Evolutionary conservation across 2,329 filamentous ascomycete species (phyloP).

Genomic region (Trichophyton schoenleinii): DNA sequence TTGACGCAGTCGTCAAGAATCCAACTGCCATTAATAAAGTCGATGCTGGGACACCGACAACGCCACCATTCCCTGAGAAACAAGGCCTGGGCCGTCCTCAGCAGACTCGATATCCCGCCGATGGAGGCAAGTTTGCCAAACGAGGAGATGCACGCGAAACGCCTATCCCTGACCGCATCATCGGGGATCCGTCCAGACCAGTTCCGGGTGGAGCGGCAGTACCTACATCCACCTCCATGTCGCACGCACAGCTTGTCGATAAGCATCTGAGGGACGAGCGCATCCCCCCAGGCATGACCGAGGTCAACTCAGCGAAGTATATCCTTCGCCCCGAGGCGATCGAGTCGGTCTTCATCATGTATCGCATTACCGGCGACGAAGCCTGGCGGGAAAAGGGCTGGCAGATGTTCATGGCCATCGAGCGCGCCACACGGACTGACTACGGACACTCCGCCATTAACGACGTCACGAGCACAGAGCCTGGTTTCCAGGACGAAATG

Average conservation of each 20-base stretch:
- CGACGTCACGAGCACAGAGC: constrained; percentile 37
- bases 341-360: constrained; percentile 80
- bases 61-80: background rate
- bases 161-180: constrained; percentile 1
- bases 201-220: constrained; percentile 8
- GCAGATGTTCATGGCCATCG: constrained; percentile 67
- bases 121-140: constrained; percentile 1
- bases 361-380: constrained; percentile 71
- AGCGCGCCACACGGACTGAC: constrained; percentile 52
- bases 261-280: constrained; percentile 32
- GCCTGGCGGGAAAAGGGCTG: constrained; percentile 70
- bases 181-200: background rate
- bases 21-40: background rate
- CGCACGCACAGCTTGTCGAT: constrained; percentile 30
- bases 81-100: background rate
- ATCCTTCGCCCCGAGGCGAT: constrained; percentile 62
- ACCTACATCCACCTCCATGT: constrained; percentile 18
- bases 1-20: constrained; percentile 10
- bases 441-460: constrained; percentile 49
- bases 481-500: constrained; percentile 54
- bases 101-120: constrained; percentile 18
- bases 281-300: constrained; percentile 31
- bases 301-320: constrained; percentile 24
- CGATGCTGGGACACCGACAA: constrained; percentile 7
- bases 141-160: background rate